Percentiles rank a stretch among this genome's conserved stretches.
Conservation (phyloP, 2,329 filamentous ascomycete genomes). For the Alternaria ethzedia region DNA sequence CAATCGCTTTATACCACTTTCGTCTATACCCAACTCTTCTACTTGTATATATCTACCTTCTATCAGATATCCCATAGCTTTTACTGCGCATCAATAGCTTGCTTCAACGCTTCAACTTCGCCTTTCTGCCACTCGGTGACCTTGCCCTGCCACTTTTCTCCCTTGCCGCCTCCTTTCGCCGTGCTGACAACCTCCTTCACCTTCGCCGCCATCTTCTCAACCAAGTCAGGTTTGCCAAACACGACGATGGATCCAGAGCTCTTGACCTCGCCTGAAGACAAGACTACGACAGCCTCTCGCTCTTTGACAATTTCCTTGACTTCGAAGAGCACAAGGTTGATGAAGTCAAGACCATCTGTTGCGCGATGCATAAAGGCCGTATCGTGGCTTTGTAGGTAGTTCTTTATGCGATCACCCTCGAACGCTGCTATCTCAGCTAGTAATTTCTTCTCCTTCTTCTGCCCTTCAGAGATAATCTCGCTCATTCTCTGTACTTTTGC, state of each 20-base stretch:
- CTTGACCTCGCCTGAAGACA: slow-evolving; percentile 39
- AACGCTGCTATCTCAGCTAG: slow-evolving; percentile 35
- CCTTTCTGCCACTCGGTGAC: slow-evolving; percentile 42
- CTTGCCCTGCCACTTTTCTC: slow-evolving; percentile 45
- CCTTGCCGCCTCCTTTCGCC: slow-evolving; percentile 42
- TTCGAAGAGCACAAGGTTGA: slow-evolving; percentile 36
- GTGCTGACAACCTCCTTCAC: slow-evolving; percentile 34
- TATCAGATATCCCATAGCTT: not conserved
- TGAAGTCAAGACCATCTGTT: slow-evolving; percentile 38
- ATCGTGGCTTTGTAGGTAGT: slow-evolving; percentile 15
- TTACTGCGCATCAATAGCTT: slow-evolving; percentile 22
- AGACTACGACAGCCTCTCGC: slow-evolving; percentile 27
- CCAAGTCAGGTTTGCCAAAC: slow-evolving; percentile 32
- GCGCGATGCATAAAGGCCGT: slow-evolving; percentile 33
- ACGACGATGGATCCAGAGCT: slow-evolving; percentile 34
- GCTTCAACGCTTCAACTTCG: slow-evolving; percentile 36
- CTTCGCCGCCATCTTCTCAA: slow-evolving; percentile 30
- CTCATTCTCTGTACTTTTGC: slow-evolving; percentile 30
- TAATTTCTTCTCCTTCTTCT: slow-evolving; percentile 38
- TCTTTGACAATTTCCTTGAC: slow-evolving; percentile 34
- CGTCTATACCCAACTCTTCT: not conserved
- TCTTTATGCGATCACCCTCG: slow-evolving; percentile 34
- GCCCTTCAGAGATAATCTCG: slow-evolving; percentile 30
- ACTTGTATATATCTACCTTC: not conserved
- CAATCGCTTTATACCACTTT: not conserved